Evolutionary conservation across 495 filamentous ascomycete species (phyloP).

Genomic region (Penicillium verhagenii): DNA sequence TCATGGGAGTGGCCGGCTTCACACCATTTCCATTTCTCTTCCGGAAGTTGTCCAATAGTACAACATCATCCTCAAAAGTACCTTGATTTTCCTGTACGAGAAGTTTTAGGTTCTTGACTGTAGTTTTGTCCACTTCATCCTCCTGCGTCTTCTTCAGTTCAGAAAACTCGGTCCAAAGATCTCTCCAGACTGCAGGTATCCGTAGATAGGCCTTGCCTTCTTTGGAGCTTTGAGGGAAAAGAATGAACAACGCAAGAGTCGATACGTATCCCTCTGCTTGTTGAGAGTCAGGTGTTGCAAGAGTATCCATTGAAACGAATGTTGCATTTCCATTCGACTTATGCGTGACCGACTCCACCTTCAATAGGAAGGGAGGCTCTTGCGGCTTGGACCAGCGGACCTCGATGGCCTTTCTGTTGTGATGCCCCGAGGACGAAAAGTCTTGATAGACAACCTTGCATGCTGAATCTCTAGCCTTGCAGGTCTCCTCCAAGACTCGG

Average conservation of each 20-base stretch:
- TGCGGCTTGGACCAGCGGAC: conserved; percentile 81
- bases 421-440: conserved; percentile 69
- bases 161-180: conserved; percentile 79
- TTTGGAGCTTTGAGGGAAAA: conserved; percentile 72
- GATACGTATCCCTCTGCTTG: conserved; percentile 88
- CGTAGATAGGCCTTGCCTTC: conserved; percentile 84
- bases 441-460: conserved; percentile 63
- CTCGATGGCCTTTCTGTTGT: conserved; percentile 68
- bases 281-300: conserved; percentile 71
- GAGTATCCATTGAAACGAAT: conserved; percentile 66
- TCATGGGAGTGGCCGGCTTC: conserved; percentile 42
- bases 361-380: conserved; percentile 47
- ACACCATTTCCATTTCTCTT: conserved; percentile 58
- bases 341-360: conserved; percentile 39
- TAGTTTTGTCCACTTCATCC: conserved; percentile 65
- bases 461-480: conserved; percentile 73
- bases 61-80: conserved; percentile 64
- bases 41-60: conserved; percentile 65
- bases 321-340: conserved; percentile 44
- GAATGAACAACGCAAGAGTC: conserved; percentile 73
- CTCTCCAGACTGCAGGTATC: conserved; percentile 76
- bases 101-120: conserved; percentile 52
- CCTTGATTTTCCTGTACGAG: conserved; percentile 44
- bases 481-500: conserved; percentile 79
- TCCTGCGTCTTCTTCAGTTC: conserved; percentile 64